phyloP scores from a whole-genome alignment of 441 rosid genomes.

The Hura crepitans region DNA sequence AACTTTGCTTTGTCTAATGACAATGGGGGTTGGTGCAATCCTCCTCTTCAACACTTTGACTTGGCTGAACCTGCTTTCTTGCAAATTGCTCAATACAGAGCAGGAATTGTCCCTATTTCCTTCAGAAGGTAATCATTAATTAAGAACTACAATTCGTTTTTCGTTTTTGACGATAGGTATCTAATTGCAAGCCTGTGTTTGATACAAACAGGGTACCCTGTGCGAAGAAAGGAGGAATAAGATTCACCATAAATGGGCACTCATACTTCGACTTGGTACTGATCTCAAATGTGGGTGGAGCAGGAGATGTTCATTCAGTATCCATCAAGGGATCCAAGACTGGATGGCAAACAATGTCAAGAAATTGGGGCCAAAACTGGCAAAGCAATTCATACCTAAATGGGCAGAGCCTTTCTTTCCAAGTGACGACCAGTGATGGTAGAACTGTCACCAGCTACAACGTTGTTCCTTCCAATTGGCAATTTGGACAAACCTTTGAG shows the following conservation, averaged over 20 bases:
- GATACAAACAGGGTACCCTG: conserved; percentile 34
- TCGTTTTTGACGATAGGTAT: no score
- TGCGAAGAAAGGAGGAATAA: conserved; percentile 39
- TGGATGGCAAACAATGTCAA: conserved; percentile 44
- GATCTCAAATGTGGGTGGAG: conserved; percentile 44
- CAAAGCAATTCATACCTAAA: conserved; percentile 43
- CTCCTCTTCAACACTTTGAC: conserved; percentile 90
- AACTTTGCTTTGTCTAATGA: conserved; percentile 59
- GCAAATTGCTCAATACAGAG: conserved; percentile 81
- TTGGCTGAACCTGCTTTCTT: conserved; percentile 89
- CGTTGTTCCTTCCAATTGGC: conserved; percentile 41
- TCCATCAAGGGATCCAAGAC: conserved; percentile 42
- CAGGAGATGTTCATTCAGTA: conserved; percentile 43
- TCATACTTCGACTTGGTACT: conserved; percentile 51
- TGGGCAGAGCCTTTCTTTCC: conserved; percentile 48
- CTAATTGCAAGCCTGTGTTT: no score
- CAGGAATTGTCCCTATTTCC: conserved; percentile 82
- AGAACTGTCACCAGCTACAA: conserved; percentile 28
- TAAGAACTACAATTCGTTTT: no score
- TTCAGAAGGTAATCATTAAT: conserved; percentile 54
- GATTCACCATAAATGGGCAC: conserved; percentile 46
- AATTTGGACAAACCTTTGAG: conserved; percentile 40
- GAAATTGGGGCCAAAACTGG: conserved; percentile 64
- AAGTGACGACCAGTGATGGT: conserved; percentile 42
- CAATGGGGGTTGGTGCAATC: conserved; percentile 97